Evolutionary conservation across 2,329 filamentous ascomycete genomes (phyloP).

Genomic region (Diaporthe velutina): DNA sequence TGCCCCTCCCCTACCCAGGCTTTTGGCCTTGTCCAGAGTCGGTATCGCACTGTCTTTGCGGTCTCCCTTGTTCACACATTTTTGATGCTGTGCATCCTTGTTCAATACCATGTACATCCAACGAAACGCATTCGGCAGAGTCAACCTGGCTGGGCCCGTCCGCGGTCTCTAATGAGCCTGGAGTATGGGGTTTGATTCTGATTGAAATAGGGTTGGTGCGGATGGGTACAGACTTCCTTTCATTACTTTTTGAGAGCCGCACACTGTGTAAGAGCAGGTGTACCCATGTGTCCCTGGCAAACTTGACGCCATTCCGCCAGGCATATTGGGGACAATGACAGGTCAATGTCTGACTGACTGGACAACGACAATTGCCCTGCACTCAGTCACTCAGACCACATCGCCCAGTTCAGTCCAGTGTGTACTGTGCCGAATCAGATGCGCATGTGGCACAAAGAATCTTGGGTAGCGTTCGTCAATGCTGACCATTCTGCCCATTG

Average conservation of each 20-base stretch:
- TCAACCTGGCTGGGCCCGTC: constrained; percentile 17
- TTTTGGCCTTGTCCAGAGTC: constrained; percentile 12
- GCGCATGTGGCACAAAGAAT: constrained; percentile 25
- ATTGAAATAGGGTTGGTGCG: constrained; percentile 20
- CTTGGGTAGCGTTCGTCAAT: constrained; percentile 29
- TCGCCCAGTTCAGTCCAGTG: neutral
- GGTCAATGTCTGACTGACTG: constrained; percentile 29
- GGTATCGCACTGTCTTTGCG: constrained; percentile 19
- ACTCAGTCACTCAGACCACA: constrained; percentile 15
- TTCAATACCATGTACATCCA: constrained; percentile 27
- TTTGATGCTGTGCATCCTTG: constrained; percentile 30
- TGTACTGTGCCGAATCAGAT: constrained; percentile 12
- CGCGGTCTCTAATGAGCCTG: constrained; percentile 2
- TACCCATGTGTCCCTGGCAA: constrained; percentile 15
- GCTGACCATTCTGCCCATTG: constrained; percentile 23
- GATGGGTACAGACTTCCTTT: constrained; percentile 28
- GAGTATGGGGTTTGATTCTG: constrained; percentile 23
- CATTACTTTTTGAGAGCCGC: constrained; percentile 2
- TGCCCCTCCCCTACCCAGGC: constrained; percentile 17
- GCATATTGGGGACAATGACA: constrained; percentile 15
- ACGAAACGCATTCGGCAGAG: constrained; percentile 26
- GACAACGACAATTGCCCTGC: constrained; percentile 10
- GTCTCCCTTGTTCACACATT: constrained; percentile 14
- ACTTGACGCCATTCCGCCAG: constrained; percentile 15
- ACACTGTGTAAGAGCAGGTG: constrained; percentile 5